Evolutionary conservation across 176 grass and related monocot species (phyloP).

Genomic region (Carex kokanica): DNA sequence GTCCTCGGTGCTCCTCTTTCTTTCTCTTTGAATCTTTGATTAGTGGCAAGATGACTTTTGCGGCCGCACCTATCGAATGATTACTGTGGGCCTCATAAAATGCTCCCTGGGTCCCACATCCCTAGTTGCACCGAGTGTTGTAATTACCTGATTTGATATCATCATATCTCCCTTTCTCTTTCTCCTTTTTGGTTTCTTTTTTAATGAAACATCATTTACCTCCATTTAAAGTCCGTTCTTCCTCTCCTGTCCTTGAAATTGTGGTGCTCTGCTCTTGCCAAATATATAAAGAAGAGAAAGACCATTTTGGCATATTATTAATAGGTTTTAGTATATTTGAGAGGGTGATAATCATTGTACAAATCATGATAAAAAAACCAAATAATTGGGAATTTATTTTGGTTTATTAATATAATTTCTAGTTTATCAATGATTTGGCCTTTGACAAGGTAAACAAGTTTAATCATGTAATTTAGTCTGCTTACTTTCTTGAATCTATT

Average conservation of each 20-base stretch:
- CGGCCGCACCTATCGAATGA: constrained; percentile 18
- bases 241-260: neutral
- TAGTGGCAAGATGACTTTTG: constrained; percentile 5
- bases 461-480: neutral
- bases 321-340: neutral
- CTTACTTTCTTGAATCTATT: neutral
- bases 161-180: neutral
- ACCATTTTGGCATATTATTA: neutral
- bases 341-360: neutral
- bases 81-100: constrained; percentile 27
- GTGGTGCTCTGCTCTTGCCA: neutral
- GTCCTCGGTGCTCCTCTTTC: neutral
- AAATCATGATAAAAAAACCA: neutral
- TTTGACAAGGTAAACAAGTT: neutral
- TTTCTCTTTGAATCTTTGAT: neutral
- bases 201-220: neutral
- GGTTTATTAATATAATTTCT: neutral
- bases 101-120: constrained; percentile 3
- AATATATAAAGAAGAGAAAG: neutral
- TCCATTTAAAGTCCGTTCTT: neutral
- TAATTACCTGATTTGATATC: constrained; percentile 3
- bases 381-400: neutral
- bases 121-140: neutral
- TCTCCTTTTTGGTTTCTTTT: neutral
- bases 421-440: neutral